phyloP scores from a whole-genome alignment of 2,329 filamentous ascomycete species.

The Metarhizium album region DNA sequence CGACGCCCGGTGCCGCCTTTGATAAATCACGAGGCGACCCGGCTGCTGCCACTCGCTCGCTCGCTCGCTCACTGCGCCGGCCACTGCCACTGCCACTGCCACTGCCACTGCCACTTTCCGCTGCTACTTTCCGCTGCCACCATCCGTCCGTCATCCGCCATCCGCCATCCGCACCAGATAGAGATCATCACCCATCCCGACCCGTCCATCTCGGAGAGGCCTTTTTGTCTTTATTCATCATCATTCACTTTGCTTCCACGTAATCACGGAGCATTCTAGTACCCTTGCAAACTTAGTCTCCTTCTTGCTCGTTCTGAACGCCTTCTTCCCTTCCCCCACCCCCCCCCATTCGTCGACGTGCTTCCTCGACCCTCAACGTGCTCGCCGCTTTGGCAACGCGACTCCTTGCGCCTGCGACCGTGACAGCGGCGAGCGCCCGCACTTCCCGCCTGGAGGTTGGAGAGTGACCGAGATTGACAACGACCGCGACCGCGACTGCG shows the following conservation, averaged over 20 bases:
- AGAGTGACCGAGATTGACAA: too few species aligned
- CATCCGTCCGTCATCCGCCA: too few species aligned
- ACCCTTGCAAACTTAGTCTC: not conserved
- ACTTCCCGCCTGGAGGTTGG: too few species aligned
- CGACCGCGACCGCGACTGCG: too few species aligned
- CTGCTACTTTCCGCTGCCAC: too few species aligned
- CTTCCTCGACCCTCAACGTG: not conserved
- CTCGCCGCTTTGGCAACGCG: not conserved
- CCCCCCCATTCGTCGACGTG: not conserved
- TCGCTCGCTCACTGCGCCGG: too few species aligned
- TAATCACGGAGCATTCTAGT: not conserved
- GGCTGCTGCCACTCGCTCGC: not conserved
- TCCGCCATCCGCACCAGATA: too few species aligned
- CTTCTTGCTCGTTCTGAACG: not conserved
- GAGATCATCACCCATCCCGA: too few species aligned
- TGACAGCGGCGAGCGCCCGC: too few species aligned
- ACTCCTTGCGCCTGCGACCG: not conserved
- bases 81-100: not conserved
- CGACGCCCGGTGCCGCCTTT: not conserved
- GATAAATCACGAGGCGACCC: not conserved
- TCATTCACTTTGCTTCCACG: not conserved
- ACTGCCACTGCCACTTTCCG: not conserved
- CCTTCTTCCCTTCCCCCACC: too few species aligned
- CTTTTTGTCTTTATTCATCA: not conserved
- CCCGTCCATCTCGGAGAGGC: too few species aligned